Conservation (phyloP, 2,329 filamentous ascomycete species). For the Nigrospora oryzae region DNA sequence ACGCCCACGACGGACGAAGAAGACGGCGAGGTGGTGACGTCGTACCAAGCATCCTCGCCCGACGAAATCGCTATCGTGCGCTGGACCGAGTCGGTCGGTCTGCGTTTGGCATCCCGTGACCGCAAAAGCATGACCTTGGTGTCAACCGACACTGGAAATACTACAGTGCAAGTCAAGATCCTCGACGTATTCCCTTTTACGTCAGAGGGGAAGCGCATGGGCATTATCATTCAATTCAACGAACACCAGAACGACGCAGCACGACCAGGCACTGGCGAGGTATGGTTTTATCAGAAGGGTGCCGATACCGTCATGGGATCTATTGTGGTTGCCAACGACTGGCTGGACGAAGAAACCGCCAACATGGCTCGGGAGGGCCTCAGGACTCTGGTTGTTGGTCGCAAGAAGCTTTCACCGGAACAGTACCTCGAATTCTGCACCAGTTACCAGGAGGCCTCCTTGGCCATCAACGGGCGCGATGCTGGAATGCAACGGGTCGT, state of each 20-base stretch:
- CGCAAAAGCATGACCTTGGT: slow-evolving; percentile 78
- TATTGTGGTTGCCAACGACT: slow-evolving; percentile 93
- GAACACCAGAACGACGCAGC: slow-evolving; percentile 42
- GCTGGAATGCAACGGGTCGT: slow-evolving; percentile 73
- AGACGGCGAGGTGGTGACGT: slow-evolving; percentile 66
- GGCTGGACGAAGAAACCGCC: slow-evolving; percentile 97
- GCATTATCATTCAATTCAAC: slow-evolving; percentile 84
- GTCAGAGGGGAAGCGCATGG: slow-evolving; percentile 96
- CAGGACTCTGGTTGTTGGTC: slow-evolving; percentile 88
- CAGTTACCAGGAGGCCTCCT: slow-evolving; percentile 69
- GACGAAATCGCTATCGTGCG: slow-evolving; percentile 97
- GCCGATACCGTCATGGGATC: slow-evolving; percentile 97
- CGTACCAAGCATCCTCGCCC: slow-evolving; percentile 93
- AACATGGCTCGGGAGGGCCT: slow-evolving; percentile 98
- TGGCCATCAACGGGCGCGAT: slow-evolving; percentile 75
- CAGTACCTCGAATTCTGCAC: slow-evolving; percentile 75
- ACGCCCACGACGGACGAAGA: slow-evolving; percentile 84
- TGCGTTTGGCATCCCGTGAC: slow-evolving; percentile 78
- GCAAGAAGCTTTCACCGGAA: slow-evolving; percentile 70
- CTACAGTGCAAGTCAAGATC: slow-evolving; percentile 78
- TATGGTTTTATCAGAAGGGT: slow-evolving; percentile 98
- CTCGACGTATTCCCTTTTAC: slow-evolving; percentile 96
- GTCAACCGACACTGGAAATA: slow-evolving; percentile 62
- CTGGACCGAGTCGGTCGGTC: slow-evolving; percentile 88
- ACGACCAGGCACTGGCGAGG: slow-evolving; percentile 58